Conservation (phyloP, 2,329 filamentous ascomycete genomes). For the Ophiocordyceps camponoti-rufipedis region DNA sequence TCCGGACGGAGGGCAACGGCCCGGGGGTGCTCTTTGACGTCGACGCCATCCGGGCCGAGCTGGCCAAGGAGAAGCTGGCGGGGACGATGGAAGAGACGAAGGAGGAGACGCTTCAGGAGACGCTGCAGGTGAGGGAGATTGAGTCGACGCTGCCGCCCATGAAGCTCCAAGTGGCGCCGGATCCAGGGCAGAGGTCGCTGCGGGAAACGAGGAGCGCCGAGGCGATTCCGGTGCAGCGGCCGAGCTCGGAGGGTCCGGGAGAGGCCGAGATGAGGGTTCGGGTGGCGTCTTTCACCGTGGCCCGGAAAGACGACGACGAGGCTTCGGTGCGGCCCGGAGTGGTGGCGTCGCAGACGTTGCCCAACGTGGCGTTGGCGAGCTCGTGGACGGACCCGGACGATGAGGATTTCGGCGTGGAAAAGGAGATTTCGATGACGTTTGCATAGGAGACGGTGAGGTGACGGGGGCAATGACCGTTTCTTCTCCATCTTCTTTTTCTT, state of each 20-base stretch:
- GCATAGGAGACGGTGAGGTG: slow-evolving; percentile 26
- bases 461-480: not conserved
- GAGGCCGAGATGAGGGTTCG: slow-evolving; percentile 28
- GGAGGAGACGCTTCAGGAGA: too few species aligned
- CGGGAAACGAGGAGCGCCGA: slow-evolving; percentile 30
- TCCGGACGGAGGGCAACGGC: slow-evolving; percentile 23
- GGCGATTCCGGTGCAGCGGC: slow-evolving; percentile 8
- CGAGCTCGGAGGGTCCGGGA: slow-evolving; percentile 1
- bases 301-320: slow-evolving; percentile 12
- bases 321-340: slow-evolving; percentile 10
- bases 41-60: slow-evolving; percentile 76
- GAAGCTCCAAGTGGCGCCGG: slow-evolving; percentile 45
- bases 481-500: not conserved
- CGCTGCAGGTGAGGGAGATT: slow-evolving; percentile 56
- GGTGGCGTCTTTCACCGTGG: not conserved
- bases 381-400: slow-evolving; percentile 55
- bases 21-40: slow-evolving; percentile 75
- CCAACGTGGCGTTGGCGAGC: slow-evolving; percentile 33
- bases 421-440: slow-evolving; percentile 69
- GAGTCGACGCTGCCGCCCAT: slow-evolving; percentile 81
- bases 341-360: slow-evolving; percentile 27
- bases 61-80: slow-evolving; percentile 47
- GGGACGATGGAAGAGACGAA: slow-evolving; percentile 30
- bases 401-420: slow-evolving; percentile 52
- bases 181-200: slow-evolving; percentile 13